Base-by-base conservation (phyloP, 164 flowering plant genomes). In the Stephania cephalantha region DNA sequence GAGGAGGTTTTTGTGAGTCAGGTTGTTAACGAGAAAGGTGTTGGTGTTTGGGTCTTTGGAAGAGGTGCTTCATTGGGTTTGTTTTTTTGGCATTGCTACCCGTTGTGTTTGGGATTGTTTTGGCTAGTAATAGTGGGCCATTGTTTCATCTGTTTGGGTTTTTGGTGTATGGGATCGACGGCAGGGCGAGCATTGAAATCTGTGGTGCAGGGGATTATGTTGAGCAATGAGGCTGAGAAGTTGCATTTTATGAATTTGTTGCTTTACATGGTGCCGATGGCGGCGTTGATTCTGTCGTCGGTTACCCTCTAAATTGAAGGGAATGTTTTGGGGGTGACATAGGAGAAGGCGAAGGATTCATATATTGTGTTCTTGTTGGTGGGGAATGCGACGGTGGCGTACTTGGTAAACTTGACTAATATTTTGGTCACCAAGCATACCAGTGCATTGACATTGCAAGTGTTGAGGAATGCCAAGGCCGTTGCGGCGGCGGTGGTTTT, bases 251-350 rank as follows among this genome's bases (percentile, higher is more conserved):
- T 95, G 98, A 95, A 95, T 81, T 76, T 95, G 78, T 79, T 95
- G 22, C 74, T 92, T 53, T 93, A 95, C 69, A 95, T 95, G 99
- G 99, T 97, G 6, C 99, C 99, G 1, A 90, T 95, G 94, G 94
- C 97, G 3, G 94, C 97, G 0, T 1, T 82, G 80, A 85, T 95
- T 74, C 72, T 95, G 71, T 83, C 92, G 2, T 97, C 97, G 1
- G 76, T 95, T 69, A 87, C 93, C 0, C 86, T 91, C 13, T 90
- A 87, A 76, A 81, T 90, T 1, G 97, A 95, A 77, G 98, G 98
- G 20, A 92, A 95, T 79, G 91, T 95, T 7, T 83, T 87, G 0
- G 82, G 84, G 0, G 35, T 85, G 6, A 89, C 97, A 3, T 7
- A 90, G 1, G 86, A 88, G 81, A 95, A 91, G 53, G 95, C 88